These are phyloP conservation scores for Leccinum disarticulatum DNA, from an alignment of 768 basidiomycete species.

Conservation along the genomic window DNA sequence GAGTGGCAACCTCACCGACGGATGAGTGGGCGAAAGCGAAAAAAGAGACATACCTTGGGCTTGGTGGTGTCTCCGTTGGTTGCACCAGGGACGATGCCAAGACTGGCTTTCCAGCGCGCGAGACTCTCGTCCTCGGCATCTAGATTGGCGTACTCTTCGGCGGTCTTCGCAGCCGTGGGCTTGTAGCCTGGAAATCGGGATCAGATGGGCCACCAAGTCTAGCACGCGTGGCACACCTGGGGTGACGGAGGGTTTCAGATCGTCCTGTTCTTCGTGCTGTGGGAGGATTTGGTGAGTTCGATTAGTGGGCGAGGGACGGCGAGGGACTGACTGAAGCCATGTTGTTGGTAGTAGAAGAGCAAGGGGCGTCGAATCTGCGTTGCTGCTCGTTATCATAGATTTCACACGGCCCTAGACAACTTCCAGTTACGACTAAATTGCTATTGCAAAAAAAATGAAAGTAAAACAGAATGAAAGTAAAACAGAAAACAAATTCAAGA, in stretches of 20 bases:
- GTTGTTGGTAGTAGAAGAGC: conserved; percentile 33
- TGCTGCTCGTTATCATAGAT: conserved; percentile 42
- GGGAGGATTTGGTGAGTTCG: conserved; percentile 3
- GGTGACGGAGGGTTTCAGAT: conserved; percentile 64
- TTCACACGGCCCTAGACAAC: conserved; percentile 53
- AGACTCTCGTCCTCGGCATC: conserved; percentile 93
- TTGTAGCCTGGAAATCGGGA: conserved; percentile 63
- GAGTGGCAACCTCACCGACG: conserved; percentile 14
- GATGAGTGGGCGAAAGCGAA: background rate
- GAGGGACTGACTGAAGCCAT: conserved; percentile 54
- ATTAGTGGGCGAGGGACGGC: background rate
- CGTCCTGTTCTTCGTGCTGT: conserved; percentile 65
- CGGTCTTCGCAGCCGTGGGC: conserved; percentile 60
- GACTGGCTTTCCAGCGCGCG: conserved; percentile 92
- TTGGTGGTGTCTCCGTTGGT: conserved; percentile 39
- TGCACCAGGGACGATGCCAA: conserved; percentile 72
- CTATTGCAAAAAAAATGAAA: conserved; percentile 21
- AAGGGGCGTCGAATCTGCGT: conserved; percentile 19
- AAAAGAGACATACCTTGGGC: conserved; percentile 57
- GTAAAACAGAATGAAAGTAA: background rate
- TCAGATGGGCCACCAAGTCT: conserved; percentile 17
- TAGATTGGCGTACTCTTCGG: conserved; percentile 81
- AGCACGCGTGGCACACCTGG: conserved; percentile 48
- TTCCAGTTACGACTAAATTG: conserved; percentile 16
- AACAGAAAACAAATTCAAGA: conserved; percentile 19